These are phyloP conservation scores for Plasmodium blacklocki DNA, from an alignment of 169 alveolate genomes.

Conservation along the genomic window DNA sequence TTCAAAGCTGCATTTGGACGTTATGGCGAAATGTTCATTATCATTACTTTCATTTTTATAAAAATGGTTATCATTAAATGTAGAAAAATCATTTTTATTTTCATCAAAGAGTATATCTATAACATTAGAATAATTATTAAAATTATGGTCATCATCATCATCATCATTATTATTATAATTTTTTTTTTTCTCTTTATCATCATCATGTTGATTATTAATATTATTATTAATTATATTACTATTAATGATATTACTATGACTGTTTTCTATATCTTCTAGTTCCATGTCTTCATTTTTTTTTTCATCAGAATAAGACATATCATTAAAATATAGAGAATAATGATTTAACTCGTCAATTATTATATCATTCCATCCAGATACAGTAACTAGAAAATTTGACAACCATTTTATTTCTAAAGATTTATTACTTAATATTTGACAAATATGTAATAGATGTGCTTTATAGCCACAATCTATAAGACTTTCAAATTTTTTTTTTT, in stretches of 20 bases:
- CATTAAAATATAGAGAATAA: conserved; percentile 64
- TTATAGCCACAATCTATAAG: conserved; percentile 73
- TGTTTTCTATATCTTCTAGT: conserved; percentile 1
- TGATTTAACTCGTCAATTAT: conserved; percentile 58
- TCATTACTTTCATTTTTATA: neutral
- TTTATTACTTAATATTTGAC: conserved; percentile 65
- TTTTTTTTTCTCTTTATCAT: neutral
- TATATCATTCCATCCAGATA: conserved; percentile 72
- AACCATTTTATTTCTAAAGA: conserved; percentile 70
- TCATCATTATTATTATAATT: neutral
- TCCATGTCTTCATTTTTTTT: conserved; percentile 32
- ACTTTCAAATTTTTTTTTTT: conserved; percentile 57
- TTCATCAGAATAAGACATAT: conserved; percentile 26
- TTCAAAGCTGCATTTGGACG: conserved; percentile 1
- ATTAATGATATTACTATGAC: neutral
- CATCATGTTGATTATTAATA: neutral
- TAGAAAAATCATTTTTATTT: conserved; percentile 32
- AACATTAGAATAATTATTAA: conserved; percentile 39
- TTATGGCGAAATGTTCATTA: neutral
- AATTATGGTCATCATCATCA: conserved; percentile 6
- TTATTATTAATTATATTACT: conserved; percentile 2
- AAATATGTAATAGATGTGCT: conserved; percentile 61
- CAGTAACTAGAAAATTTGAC: conserved; percentile 61
- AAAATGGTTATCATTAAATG: conserved; percentile 15
- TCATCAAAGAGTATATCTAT: conserved; percentile 60